Percentiles rank a stretch among this genome's conserved stretches.
phyloP scores from a whole-genome alignment of 257 asterid genomes.

The Scutellaria minor region DNA sequence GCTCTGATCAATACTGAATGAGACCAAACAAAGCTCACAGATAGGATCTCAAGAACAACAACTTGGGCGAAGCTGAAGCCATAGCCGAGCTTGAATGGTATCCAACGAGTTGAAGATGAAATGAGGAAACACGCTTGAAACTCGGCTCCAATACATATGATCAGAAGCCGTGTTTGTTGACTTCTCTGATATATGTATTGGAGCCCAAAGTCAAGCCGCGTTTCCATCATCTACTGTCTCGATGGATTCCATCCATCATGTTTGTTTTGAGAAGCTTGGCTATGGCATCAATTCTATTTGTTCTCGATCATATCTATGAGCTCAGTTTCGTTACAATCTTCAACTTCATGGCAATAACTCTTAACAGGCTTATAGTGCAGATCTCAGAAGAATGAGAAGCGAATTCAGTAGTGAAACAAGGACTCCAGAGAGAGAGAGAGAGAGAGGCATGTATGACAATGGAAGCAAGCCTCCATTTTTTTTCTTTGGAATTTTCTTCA shows the following conservation, averaged over 20 bases:
- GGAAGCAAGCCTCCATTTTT: constrained; percentile 55
- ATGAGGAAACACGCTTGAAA: too few relatives aligned
- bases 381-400: constrained; percentile 24
- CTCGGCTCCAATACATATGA: too few relatives aligned
- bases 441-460: constrained; percentile 44
- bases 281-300: constrained; percentile 40
- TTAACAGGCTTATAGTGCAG: background rate
- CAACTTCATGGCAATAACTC: constrained; percentile 33
- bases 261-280: constrained; percentile 42
- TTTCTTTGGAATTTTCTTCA: constrained; percentile 10
- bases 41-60: constrained; percentile 38
- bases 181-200: constrained; percentile 45
- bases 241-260: constrained; percentile 49
- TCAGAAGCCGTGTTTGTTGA: too few relatives aligned
- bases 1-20: background rate
- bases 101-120: too few relatives aligned
- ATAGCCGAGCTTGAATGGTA: too few relatives aligned
- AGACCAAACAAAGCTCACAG: constrained; percentile 25
- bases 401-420: background rate
- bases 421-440: constrained; percentile 35
- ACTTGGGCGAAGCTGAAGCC: background rate
- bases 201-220: constrained; percentile 45
- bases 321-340: constrained; percentile 1
- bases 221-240: constrained; percentile 33
- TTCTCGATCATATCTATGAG: constrained; percentile 40